These are phyloP conservation scores for Talaromyces adpressus DNA, from an alignment of 495 filamentous ascomycete genomes.

Conservation along the genomic window DNA sequence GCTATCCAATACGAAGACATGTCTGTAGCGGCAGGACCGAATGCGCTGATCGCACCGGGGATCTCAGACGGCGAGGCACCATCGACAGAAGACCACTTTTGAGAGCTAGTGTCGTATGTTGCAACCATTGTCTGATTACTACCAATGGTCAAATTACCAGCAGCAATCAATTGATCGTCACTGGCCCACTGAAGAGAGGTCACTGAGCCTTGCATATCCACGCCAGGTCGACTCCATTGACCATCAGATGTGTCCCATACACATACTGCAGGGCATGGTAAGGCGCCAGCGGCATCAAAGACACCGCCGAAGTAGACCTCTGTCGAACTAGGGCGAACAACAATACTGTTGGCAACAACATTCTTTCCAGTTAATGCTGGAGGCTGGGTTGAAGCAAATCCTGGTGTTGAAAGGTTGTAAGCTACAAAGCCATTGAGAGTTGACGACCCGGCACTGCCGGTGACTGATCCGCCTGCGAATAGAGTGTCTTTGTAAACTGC, in stretches of 20 bases:
- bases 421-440: constrained; percentile 66
- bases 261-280: constrained; percentile 77
- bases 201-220: constrained; percentile 60
- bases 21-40: constrained; percentile 63
- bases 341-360: constrained; percentile 70
- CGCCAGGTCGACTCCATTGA: constrained; percentile 75
- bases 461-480: constrained; percentile 75
- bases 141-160: constrained; percentile 65
- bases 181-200: constrained; percentile 68
- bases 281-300: constrained; percentile 74
- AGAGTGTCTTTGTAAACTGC: constrained; percentile 59
- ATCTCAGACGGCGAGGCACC: constrained; percentile 52
- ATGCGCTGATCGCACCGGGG: constrained; percentile 70
- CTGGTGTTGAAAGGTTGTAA: constrained; percentile 62
- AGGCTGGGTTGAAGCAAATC: constrained; percentile 57
- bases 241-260: constrained; percentile 56
- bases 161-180: constrained; percentile 60
- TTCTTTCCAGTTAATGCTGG: constrained; percentile 59
- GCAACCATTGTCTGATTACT: constrained; percentile 60
- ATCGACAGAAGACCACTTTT: constrained; percentile 58
- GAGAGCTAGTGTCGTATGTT: constrained; percentile 58
- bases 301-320: constrained; percentile 82
- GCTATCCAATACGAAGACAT: constrained; percentile 71
- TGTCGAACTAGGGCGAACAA: constrained; percentile 52
- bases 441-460: constrained; percentile 57